These are phyloP conservation scores for Lenwebbia sp. DNA, from an alignment of 345 rosid genomes.

Conservation along the genomic window DNA sequence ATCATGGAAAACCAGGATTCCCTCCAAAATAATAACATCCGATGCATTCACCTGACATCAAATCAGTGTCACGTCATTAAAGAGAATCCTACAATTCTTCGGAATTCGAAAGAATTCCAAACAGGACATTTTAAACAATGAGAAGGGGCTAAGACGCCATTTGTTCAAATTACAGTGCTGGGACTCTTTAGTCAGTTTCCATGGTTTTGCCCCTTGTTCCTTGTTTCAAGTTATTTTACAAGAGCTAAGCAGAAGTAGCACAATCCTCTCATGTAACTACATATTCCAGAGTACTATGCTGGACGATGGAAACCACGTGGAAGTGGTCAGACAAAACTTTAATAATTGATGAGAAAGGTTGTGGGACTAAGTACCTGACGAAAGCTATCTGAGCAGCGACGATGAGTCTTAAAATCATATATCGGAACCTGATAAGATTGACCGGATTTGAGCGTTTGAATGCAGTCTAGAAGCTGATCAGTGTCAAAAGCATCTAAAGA, in stretches of 20 bases:
- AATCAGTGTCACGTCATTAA: neutral
- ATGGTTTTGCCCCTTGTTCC: neutral
- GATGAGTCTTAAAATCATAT: conserved; percentile 87
- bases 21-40: conserved; percentile 97
- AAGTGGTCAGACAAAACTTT: neutral
- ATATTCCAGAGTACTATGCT: neutral
- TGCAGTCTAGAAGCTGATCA: conserved; percentile 89
- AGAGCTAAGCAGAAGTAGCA: neutral
- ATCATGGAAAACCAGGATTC: conserved; percentile 93
- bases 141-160: neutral
- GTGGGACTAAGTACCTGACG: conserved; percentile 49
- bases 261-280: neutral
- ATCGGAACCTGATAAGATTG: conserved; percentile 85
- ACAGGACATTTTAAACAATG: neutral
- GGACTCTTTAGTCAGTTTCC: neutral
- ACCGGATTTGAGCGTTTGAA: conserved; percentile 56
- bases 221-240: neutral
- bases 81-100: neutral
- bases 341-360: neutral
- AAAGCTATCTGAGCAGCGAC: conserved; percentile 69
- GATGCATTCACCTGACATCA: conserved; percentile 76
- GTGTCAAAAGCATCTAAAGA: conserved; percentile 90
- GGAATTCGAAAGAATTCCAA: neutral
- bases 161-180: neutral
- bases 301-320: neutral